Evolutionary conservation across 2,329 filamentous ascomycete genomes (phyloP), one percentile per base, ranked within the genome.

Genomic region (Pseudopithomyces maydicus): DNA sequence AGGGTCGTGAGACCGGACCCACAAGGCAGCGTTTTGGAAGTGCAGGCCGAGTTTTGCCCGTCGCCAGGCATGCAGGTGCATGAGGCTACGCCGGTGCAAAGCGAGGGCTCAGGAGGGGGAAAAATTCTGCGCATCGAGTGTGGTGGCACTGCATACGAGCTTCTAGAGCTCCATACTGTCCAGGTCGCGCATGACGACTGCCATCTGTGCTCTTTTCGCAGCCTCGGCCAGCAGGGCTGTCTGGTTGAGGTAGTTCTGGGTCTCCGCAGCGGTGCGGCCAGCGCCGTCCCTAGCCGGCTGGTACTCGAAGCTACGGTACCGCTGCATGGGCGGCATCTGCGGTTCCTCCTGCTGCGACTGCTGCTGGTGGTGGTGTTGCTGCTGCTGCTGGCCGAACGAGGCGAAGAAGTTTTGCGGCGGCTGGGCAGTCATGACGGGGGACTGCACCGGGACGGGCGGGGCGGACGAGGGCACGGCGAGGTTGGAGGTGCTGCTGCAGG

Each of bases 191-290:
- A 93, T 90, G 74, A 97, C 81, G 69, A 92, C 88, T 41, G 91
- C 91, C 82, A 97, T 90, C 77, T 97, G 92, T 10, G 94, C 94
- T 41, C 93, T 84, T 78, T 96, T 97, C 42, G 92, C 94, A 1
- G 94, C 94, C 80, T 98, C 94, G 35, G 93, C 93, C 41, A 97
- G 85, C 29, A 97, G 85, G 56, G 85, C 94, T 70, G 94, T 91
- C 76, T 96, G 89, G 68, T 88, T 87, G 58, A 96, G 83, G 72
- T 92, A 92, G 3, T 82, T 82, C 10, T 82, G 80, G 1, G 84
- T 85, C 68, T 80, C 79, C 38, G 76, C 75, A 47, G 72, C 70
- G 2, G 73, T 76, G 20, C 65, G 58, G 33, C 74, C 75, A 17
- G 74, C 70, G 8, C 66, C 70, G 6, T 70, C 56, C 23, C 74